Evolutionary conservation across 805 yeast genomes (phyloP).

Genomic region (Suhomyces faveliae): DNA sequence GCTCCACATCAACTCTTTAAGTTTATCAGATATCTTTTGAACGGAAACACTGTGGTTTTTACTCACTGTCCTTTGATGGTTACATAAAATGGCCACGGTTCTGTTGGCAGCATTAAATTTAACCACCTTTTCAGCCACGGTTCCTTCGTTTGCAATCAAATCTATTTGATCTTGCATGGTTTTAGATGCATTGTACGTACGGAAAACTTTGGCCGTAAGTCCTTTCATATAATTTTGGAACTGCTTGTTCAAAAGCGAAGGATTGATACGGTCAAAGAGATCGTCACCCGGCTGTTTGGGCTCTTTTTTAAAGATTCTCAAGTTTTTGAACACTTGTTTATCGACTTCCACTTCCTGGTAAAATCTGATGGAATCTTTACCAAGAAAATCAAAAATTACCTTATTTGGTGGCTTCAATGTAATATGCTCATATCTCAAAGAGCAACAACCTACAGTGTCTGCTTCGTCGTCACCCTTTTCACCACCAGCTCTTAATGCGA

Average conservation of each 20-base stretch:
- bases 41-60: slow-evolving; percentile 82
- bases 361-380: slow-evolving; percentile 91
- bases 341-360: slow-evolving; percentile 93
- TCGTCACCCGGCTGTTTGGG: slow-evolving; percentile 94
- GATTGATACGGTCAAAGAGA: slow-evolving; percentile 86
- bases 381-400: slow-evolving; percentile 87
- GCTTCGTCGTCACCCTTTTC: slow-evolving; percentile 97
- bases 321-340: slow-evolving; percentile 84
- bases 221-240: slow-evolving; percentile 91
- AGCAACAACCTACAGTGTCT: slow-evolving; percentile 97
- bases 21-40: slow-evolving; percentile 71
- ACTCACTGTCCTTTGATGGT: slow-evolving; percentile 91
- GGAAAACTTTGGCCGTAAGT: slow-evolving; percentile 92
- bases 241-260: slow-evolving; percentile 77
- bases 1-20: slow-evolving; percentile 83
- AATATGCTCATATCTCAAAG: slow-evolving; percentile 85
- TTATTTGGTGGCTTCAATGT: slow-evolving; percentile 80
- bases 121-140: slow-evolving; percentile 83
- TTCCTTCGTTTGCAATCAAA: slow-evolving; percentile 79
- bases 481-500: slow-evolving; percentile 97
- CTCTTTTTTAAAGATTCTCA: slow-evolving; percentile 79
- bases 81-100: slow-evolving; percentile 92
- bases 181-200: slow-evolving; percentile 94
- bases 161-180: slow-evolving; percentile 96
- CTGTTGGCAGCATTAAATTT: slow-evolving; percentile 93